Evolutionary conservation across 2,329 filamentous ascomycete species (phyloP).

Genomic region (Microcera coccophila): DNA sequence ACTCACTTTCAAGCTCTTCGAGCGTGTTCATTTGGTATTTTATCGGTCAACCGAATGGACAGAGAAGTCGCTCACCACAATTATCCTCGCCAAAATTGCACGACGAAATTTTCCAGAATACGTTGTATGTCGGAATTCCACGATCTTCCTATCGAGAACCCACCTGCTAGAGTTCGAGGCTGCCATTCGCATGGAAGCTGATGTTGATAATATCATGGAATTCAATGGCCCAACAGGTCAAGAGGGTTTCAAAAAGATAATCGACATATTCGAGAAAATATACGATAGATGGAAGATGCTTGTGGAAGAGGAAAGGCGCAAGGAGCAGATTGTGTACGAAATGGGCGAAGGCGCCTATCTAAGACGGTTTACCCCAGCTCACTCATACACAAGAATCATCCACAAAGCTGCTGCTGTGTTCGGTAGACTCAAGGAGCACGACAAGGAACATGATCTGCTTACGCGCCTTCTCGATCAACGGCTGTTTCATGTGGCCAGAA

Average conservation of each 20-base stretch:
- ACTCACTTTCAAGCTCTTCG: constrained; percentile 73
- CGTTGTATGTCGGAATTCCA: constrained; percentile 81
- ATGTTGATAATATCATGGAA: constrained; percentile 78
- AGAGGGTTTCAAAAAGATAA: constrained; percentile 61
- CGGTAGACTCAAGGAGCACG: constrained; percentile 76
- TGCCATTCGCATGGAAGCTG: constrained; percentile 74
- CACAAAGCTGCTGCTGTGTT: constrained; percentile 81
- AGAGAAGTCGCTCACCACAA: constrained; percentile 90
- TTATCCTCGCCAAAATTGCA: constrained; percentile 89
- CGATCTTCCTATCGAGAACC: constrained; percentile 76
- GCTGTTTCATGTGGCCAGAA: constrained; percentile 78
- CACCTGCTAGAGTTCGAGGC: constrained; percentile 85
- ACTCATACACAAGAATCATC: constrained; percentile 88
- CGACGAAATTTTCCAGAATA: constrained; percentile 84
- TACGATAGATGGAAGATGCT: constrained; percentile 77
- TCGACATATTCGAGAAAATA: constrained; percentile 68
- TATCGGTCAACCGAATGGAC: constrained; percentile 97
- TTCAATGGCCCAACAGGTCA: constrained; percentile 67
- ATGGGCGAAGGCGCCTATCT: constrained; percentile 85
- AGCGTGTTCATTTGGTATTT: constrained; percentile 91
- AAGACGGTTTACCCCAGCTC: constrained; percentile 82
- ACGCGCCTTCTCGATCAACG: constrained; percentile 72
- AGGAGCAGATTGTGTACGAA: constrained; percentile 73
- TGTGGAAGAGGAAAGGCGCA: constrained; percentile 68
- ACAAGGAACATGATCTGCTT: constrained; percentile 70